Conservation (phyloP, 1,139 yeast genomes). For the Chernovozyma sophiae-reginae region DNA sequence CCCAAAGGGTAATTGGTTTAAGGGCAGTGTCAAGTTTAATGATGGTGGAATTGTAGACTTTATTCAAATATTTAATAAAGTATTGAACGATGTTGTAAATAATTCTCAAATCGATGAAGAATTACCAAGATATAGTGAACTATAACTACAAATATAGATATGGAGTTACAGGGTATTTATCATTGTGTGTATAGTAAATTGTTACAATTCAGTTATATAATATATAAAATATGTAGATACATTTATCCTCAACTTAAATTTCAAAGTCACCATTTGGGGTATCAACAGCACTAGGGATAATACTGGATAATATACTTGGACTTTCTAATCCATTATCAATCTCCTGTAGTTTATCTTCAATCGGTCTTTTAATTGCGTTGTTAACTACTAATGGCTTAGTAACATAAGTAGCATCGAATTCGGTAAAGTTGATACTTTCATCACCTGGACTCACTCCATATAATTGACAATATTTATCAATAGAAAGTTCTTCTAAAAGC, state of each 20-base stretch:
- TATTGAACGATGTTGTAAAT: constrained; percentile 29
- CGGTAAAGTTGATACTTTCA: constrained; percentile 40
- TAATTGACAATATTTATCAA: constrained; percentile 28
- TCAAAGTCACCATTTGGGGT: constrained; percentile 16
- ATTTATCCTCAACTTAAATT: constrained; percentile 9
- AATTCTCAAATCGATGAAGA: constrained; percentile 42
- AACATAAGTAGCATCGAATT: constrained; percentile 45
- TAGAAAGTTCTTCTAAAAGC: constrained; percentile 51
- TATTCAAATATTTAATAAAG: constrained; percentile 22
- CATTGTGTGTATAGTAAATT: constrained; percentile 22
- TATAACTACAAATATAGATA: no score
- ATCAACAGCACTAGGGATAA: constrained; percentile 10
- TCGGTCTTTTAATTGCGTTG: constrained; percentile 23
- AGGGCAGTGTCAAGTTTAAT: constrained; percentile 36
- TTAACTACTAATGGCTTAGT: constrained; percentile 35
- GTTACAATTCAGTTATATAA: constrained; percentile 3
- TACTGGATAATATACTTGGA: constrained; percentile 6
- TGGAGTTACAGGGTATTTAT: no score
- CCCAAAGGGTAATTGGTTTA: constrained; percentile 36
- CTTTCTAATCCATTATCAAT: constrained; percentile 18
- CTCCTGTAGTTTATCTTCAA: constrained; percentile 18
- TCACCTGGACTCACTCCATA: constrained; percentile 18
- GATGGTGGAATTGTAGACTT: constrained; percentile 49
- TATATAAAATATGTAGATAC: neutral
- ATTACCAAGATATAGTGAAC: constrained; percentile 33